Evolutionary conservation across 2,329 filamentous ascomycete species (phyloP).

Genomic region (Alternaria viburni): DNA sequence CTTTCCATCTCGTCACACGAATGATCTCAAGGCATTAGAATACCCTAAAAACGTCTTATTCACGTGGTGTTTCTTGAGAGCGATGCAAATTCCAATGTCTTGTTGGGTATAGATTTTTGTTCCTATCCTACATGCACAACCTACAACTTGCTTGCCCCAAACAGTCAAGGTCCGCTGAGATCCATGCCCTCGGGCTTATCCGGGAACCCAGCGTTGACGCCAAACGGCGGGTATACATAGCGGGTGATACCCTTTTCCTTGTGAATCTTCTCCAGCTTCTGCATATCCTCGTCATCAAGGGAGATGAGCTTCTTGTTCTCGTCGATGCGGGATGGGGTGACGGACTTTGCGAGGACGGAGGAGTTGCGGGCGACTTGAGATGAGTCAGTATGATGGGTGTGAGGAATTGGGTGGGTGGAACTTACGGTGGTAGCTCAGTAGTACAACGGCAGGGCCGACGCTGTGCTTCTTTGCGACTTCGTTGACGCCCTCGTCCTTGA

Average conservation of each 20-base stretch:
- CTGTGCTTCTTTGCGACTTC: constrained; percentile 59
- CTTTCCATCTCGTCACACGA: neutral
- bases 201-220: constrained; percentile 57
- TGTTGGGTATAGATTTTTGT: constrained; percentile 18
- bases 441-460: constrained; percentile 60
- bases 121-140: constrained; percentile 1
- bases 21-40: neutral
- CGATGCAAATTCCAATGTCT: neutral
- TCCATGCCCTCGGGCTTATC: constrained; percentile 53
- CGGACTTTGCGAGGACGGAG: constrained; percentile 76
- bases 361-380: constrained; percentile 66
- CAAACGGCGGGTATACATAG: constrained; percentile 58
- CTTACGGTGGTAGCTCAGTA: constrained; percentile 76
- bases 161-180: constrained; percentile 38
- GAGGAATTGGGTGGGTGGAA: constrained; percentile 11
- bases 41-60: too few relatives aligned
- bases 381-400: neutral
- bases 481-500: constrained; percentile 55
- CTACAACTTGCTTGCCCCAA: constrained; percentile 12
- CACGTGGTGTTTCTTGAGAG: too few relatives aligned
- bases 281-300: constrained; percentile 68
- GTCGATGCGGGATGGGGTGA: constrained; percentile 71
- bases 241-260: constrained; percentile 56
- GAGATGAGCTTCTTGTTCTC: constrained; percentile 72
- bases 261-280: constrained; percentile 54